Evolutionary conservation across 1,284 basidiomycete genomes (phyloP), one percentile per base, ranked within the genome.

Genomic region (Clitocybe nebularis): DNA sequence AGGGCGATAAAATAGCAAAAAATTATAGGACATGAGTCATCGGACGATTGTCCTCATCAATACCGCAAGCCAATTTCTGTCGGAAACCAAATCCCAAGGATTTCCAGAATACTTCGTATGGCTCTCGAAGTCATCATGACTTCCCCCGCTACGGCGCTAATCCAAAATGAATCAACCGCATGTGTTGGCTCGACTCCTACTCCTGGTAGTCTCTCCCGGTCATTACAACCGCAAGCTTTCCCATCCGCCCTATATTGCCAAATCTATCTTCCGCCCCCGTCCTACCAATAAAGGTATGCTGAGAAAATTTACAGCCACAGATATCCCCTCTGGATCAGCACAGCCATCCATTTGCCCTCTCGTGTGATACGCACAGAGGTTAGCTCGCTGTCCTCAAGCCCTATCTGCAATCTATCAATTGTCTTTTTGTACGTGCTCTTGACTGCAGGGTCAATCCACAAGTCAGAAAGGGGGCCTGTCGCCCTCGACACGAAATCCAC

Each of bases 101-200:
- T 23, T 16, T 28, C 39, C 21, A 39, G 21, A 24, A 29, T 33
- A 32, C 28, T 24, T 14, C 43, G 39, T 36, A 21, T 32, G 19
- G 52, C 53, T 58, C 52, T 55, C 52, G 52, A 54, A 50, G 47
- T 54, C 39, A n/a, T n/a, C n/a, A 26, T 33, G 46, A 46, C 54
- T 55, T 56, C 52, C 57, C 58, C 58, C 53, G 47, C 50, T 42
- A 48, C 49, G 29, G 47, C 11, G 19, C 29, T 40, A 33, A 29
- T 40, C 39, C 19, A 23, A 16, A n/a, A n/a, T n/a, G 17, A 29
- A 40, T 37, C 9, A 16, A 20, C 47, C 44, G 38, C 34, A 36
- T 45, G 50, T 54, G 29, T 49, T 54, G 43, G 41, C 46, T 35
- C 39, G 44, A 41, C 47, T 43, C 48, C 46, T 54, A 51, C 54